Percentiles rank a stretch among this genome's conserved stretches.
Evolutionary conservation across 129 eudicot species (phyloP).

Genomic region (Smallanthus sonchifolius): DNA sequence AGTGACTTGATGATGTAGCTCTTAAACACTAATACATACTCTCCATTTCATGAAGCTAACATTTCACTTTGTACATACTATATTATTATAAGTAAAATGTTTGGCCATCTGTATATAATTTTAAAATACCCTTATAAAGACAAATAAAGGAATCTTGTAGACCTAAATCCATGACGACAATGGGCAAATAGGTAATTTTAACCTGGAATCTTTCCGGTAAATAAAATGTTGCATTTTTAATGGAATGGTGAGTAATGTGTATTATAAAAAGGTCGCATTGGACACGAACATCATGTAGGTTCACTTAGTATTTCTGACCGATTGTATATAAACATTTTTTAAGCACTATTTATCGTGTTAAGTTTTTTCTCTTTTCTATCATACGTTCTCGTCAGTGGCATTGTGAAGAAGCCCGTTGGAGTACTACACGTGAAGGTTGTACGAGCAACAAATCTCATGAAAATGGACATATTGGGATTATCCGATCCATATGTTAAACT

Average conservation of each 20-base stretch:
- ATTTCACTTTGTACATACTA: not conserved
- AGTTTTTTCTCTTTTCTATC: not conserved
- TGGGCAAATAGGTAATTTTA: not conserved
- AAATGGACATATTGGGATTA: constrained; percentile 74
- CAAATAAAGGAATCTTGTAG: not conserved
- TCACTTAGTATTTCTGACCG: too few relatives aligned
- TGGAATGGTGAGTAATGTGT: not conserved
- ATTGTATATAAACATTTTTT: not conserved
- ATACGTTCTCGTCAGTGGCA: constrained; percentile 17
- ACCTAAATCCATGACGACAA: not conserved
- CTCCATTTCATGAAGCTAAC: not conserved
- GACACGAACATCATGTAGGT: not conserved
- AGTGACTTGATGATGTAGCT: constrained; percentile 24
- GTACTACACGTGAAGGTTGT: constrained; percentile 72
- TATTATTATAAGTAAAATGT: not conserved
- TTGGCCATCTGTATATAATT: not conserved
- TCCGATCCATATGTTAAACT: constrained; percentile 89
- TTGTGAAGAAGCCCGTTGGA: constrained; percentile 68
- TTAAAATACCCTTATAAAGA: constrained; percentile 10
- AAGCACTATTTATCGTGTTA: not conserved
- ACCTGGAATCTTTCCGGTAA: not conserved
- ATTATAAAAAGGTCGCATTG: not conserved
- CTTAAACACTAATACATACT: not conserved
- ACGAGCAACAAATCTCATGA: constrained; percentile 63
- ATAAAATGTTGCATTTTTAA: not conserved